Percentiles rank a stretch among this genome's conserved stretches.
phyloP scores from a whole-genome alignment of 2,329 filamentous ascomycete species.

The Sclerotinia minor region DNA sequence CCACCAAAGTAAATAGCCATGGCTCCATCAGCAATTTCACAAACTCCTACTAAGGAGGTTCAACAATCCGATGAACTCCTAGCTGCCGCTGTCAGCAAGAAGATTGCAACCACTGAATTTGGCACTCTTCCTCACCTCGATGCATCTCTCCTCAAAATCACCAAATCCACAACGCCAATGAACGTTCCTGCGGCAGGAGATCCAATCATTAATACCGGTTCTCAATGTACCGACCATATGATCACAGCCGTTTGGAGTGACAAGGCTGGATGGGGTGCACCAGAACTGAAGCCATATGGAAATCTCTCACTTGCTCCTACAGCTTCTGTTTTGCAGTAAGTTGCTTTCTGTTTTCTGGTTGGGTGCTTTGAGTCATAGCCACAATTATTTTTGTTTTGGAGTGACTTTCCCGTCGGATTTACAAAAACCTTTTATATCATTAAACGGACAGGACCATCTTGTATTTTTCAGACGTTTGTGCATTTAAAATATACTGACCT shows the following conservation, averaged over 20 bases:
- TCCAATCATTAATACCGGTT: slow-evolving; percentile 39
- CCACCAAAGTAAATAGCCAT: slow-evolving; percentile 39
- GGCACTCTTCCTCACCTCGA: slow-evolving; percentile 49
- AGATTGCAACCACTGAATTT: slow-evolving; percentile 52
- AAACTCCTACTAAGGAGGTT: slow-evolving; percentile 43
- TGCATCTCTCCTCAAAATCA: slow-evolving; percentile 61
- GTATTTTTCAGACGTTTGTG: neutral
- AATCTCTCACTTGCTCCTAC: slow-evolving; percentile 78
- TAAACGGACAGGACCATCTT: neutral
- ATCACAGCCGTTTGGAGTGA: slow-evolving; percentile 69
- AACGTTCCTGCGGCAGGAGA: slow-evolving; percentile 52
- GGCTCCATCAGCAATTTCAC: slow-evolving; percentile 49
- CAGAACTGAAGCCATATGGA: slow-evolving; percentile 75
- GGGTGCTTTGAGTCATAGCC: slow-evolving; percentile 4
- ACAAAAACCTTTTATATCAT: neutral
- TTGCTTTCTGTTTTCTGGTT: neutral
- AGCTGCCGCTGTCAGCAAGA: slow-evolving; percentile 53
- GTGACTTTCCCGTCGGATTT: slow-evolving; percentile 1
- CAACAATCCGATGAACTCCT: slow-evolving; percentile 54
- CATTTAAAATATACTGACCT: neutral
- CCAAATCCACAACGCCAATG: slow-evolving; percentile 52
- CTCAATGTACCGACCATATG: slow-evolving; percentile 77
- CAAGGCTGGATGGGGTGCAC: slow-evolving; percentile 67
- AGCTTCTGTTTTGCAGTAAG: slow-evolving; percentile 68
- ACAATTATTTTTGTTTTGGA: neutral